phyloP scores from a whole-genome alignment of 768 basidiomycete genomes.

The Clavaria fumosa region DNA sequence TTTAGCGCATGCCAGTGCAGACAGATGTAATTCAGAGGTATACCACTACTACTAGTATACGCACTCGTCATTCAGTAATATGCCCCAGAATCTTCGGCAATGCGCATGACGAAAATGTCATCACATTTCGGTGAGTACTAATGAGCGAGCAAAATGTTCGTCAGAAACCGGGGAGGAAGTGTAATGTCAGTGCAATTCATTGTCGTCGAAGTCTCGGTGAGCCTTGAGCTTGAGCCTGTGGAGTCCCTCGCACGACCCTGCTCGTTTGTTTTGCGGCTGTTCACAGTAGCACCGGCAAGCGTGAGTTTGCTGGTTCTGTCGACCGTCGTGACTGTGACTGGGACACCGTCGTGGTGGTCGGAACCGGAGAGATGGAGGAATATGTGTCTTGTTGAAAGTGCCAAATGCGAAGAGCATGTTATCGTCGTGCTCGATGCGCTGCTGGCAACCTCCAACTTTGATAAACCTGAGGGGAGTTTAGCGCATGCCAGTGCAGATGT shows the following conservation, averaged over 20 bases:
- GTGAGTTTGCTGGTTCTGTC: too few relatives aligned
- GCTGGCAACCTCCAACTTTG: conserved; percentile 27
- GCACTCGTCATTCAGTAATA: conserved; percentile 20
- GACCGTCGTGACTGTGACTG: conserved; percentile 21
- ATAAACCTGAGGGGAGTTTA: conserved; percentile 9
- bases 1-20: not conserved
- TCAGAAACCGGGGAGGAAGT: not conserved
- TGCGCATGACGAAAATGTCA: conserved; percentile 28
- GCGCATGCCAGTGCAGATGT: not conserved
- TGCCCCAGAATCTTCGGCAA: conserved; percentile 25
- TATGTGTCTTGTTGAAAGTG: conserved; percentile 19
- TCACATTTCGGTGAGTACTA: conserved; percentile 22
- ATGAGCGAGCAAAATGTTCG: conserved; percentile 11
- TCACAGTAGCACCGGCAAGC: too few relatives aligned
- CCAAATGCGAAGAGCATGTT: conserved; percentile 26
- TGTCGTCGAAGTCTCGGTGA: conserved; percentile 21
- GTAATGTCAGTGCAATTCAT: too few relatives aligned
- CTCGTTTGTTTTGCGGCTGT: conserved; percentile 12
- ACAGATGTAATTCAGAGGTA: not conserved
- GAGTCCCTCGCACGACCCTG: conserved; percentile 18
- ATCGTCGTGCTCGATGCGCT: conserved; percentile 18
- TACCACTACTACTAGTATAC: too few relatives aligned
- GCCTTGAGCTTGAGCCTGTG: conserved; percentile 21
- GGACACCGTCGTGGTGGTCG: conserved; percentile 12
- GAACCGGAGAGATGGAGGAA: conserved; percentile 24